Base-by-base conservation (phyloP, 2,329 filamentous ascomycete species). In the Fusarium tjaetaba region DNA sequence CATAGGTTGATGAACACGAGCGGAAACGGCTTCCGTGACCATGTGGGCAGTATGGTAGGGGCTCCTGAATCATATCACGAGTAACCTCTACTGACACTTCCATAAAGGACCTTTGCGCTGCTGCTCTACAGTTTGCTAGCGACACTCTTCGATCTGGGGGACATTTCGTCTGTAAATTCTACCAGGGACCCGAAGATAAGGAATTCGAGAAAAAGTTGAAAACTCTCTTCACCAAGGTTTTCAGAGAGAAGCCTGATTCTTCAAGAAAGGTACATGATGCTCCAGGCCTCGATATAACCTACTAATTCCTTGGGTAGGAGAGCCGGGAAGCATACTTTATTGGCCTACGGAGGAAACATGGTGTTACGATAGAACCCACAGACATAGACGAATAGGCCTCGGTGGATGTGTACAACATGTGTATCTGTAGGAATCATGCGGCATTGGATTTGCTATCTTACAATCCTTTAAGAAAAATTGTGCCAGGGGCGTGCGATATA, bases 1-100 rank as follows among this genome's bases (percentile, higher is more conserved):
- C 83, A 85, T 88, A 99, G 96, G 96, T 93, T 99, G 92, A 97
- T 98, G 95, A 99, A 99, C 84, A 98, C 96, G 78, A 97, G 93
- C 84, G 96, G 96, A 64, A 93, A 94, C 79, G 84, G 84, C 26
- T 96, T 97, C 80, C 90, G 91, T 74, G 96, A 99, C 83, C 96
- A 99, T 83, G 92, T 91, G 15, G 94, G 94, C 36, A 98, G 95
- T 84, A 98, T 99, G 94, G 96, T 98, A 84, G 80, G 92, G n/a
- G 20, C 7, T 14, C 10, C 5, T 30, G 11, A 22, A 15, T 26
- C n/a, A 24, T 28, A 18, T 14, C 32, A 13, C 16, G 11, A 16
- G 20, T 9, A n/a, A 28, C 26, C 26, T 20, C 11, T 13, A 41
- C 43, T 65, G 15, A 74, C 48, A 14, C 42, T 63, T 13, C 45